These are phyloP conservation scores for Mycogone perniciosa DNA, from an alignment of 2,329 filamentous ascomycete species.

Conservation along the genomic window DNA sequence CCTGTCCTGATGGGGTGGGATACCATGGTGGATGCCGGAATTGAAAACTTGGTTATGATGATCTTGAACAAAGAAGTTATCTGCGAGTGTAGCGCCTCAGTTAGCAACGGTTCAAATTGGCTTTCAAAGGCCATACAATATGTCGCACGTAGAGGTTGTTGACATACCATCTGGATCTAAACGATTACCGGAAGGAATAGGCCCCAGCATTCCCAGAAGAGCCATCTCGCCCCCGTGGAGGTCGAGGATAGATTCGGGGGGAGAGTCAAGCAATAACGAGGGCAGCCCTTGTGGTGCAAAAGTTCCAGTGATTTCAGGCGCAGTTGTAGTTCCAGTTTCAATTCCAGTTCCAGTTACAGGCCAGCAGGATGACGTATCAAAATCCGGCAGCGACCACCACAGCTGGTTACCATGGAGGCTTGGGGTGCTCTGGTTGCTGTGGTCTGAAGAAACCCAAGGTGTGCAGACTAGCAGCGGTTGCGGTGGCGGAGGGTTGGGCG, in stretches of 20 bases:
- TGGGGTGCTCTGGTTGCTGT: conserved; percentile 14
- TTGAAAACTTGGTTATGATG: conserved; percentile 2
- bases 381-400: conserved; percentile 10
- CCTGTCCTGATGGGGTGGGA: neutral
- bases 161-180: no score
- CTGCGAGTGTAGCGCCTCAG: neutral
- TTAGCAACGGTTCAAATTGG: no score
- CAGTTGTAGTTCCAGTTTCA: neutral
- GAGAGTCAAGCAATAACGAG: neutral
- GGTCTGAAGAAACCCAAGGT: conserved; percentile 14
- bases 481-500: conserved; percentile 2
- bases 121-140: no score
- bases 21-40: neutral
- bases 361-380: neutral
- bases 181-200: neutral
- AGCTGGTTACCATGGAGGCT: conserved; percentile 13
- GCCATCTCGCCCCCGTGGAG: neutral
- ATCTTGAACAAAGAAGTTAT: conserved; percentile 6
- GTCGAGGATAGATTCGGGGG: neutral
- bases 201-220: neutral
- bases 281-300: no score
- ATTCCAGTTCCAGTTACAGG: neutral
- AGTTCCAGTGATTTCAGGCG: no score
- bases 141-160: no score
- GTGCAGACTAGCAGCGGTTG: conserved; percentile 1